Base-by-base conservation (phyloP, 148 eudicot genomes). In the Rhododendron vialii region DNA sequence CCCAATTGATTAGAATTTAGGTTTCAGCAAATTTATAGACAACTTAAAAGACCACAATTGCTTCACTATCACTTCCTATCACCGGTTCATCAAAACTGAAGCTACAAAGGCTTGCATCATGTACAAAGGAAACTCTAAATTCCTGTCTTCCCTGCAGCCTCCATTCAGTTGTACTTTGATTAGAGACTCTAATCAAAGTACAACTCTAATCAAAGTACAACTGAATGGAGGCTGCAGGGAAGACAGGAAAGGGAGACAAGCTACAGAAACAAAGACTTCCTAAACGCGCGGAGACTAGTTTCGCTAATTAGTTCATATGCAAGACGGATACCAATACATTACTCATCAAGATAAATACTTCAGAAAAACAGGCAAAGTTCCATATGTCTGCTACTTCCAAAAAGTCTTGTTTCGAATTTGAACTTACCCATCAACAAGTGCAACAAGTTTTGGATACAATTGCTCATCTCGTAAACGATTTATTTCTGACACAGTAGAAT, bases 401-500 rank as follows among this genome's bases (percentile, higher is more conserved):
- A 22, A 59, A 47, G 18, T 24, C 59, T 83, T 33, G 24, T n/a
- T 28, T 63, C 28, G 87, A 14, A 80, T 15, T 51, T 81, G 71
- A 81, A 91, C 98, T 93, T 89, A 95, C 99, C 90, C 98, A 81
- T 94, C 96, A 88, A 94, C 96, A 86, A 97, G 98, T 57, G 90
- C 93, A 83, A 92, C 94, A 79, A 97, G 96, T 91, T 93, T 97
- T 30, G 98, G 98, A 88, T 92, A 92, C 65, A 97, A 86, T 84
- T 97, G 99, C 88, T 94, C 92, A 91, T 97, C 99, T 83, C 99
- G 99, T 57, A 97, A 87, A 53, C 95, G 92, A 85, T 92, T 95
- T 69, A 97, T 97, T 90, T 97, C 99, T 47, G 94, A 94, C 74
- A 95, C 98, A 12, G 99, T 97, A 17, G 98, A 95, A 89, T 97